A percentile compares a stretch with the other conserved stretches of the same genome.
phyloP scores from a whole-genome alignment of 106 monocot species.

The Vanilla planifolia region DNA sequence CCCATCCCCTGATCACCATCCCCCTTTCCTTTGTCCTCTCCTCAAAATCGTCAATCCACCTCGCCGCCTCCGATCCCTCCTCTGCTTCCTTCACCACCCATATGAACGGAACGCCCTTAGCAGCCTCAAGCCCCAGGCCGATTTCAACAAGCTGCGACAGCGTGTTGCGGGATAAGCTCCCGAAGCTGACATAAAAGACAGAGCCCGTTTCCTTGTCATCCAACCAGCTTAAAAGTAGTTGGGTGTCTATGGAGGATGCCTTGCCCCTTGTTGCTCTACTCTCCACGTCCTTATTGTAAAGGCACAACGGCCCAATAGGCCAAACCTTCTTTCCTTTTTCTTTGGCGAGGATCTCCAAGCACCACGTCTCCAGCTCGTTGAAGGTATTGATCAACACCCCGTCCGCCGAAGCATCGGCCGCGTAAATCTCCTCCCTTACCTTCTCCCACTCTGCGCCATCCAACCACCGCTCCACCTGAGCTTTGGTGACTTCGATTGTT shows the following conservation, averaged over 20 bases:
- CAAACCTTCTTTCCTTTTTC: constrained; percentile 38
- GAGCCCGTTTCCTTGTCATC: constrained; percentile 24
- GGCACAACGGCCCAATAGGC: constrained; percentile 50
- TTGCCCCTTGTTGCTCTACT: constrained; percentile 22
- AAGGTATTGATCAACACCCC: constrained; percentile 53
- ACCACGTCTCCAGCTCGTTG: constrained; percentile 29
- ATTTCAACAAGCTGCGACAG: constrained; percentile 16
- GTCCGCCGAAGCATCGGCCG: constrained; percentile 14
- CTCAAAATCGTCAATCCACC: constrained; percentile 10
- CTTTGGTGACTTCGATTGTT: constrained; percentile 14
- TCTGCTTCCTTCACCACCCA: constrained; percentile 17
- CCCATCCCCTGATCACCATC: constrained; percentile 14
- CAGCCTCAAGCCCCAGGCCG: constrained; percentile 31
- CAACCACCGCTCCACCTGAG: constrained; percentile 34
- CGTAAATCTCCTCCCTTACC: constrained; percentile 9
- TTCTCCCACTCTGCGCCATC: not conserved
- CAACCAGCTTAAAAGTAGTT: constrained; percentile 29
- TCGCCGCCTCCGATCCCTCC: constrained; percentile 17
- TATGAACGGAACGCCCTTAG: constrained; percentile 32
- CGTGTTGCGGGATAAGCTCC: constrained; percentile 19
- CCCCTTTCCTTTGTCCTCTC: constrained; percentile 18
- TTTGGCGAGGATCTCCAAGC: constrained; percentile 12
- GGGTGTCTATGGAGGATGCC: constrained; percentile 9
- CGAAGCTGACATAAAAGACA: constrained; percentile 53
- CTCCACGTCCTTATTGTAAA: constrained; percentile 15